phyloP scores from a whole-genome alignment of 2,329 filamentous ascomycete species.

The Alternaria sp. region DNA sequence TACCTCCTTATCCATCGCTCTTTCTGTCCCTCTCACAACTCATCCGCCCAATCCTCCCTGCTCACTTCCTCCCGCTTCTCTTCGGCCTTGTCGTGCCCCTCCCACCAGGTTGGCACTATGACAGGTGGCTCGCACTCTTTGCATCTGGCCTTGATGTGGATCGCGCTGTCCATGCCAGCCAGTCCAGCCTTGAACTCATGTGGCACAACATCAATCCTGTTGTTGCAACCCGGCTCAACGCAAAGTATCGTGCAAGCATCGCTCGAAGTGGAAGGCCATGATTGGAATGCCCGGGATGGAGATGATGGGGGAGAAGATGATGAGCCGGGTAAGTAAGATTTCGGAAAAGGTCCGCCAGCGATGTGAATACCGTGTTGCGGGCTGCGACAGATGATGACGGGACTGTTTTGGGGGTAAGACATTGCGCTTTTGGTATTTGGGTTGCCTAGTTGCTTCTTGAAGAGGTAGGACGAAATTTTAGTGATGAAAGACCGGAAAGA shows the following conservation, averaged over 20 bases:
- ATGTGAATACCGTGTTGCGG: constrained; percentile 12
- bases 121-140: constrained; percentile 9
- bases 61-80: background rate
- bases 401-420: constrained; percentile 11
- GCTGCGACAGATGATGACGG: constrained; percentile 4
- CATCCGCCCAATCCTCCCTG: background rate
- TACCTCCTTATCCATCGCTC: background rate
- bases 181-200: background rate
- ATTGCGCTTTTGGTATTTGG: background rate
- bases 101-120: background rate
- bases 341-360: background rate
- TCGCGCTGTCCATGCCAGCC: background rate
- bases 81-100: background rate
- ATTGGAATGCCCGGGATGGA: background rate
- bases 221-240: constrained; percentile 3
- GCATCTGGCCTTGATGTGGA: constrained; percentile 11
- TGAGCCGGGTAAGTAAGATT: too few relatives aligned
- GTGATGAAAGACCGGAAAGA: background rate
- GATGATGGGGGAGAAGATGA: too few relatives aligned
- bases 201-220: constrained; percentile 4
- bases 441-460: background rate
- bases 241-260: background rate
- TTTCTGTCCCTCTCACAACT: background rate
- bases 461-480: background rate
- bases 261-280: background rate